Evolutionary conservation across 1,284 basidiomycete genomes (phyloP), one percentile per base, ranked within the genome.

Genomic region (Tilletia indica): DNA sequence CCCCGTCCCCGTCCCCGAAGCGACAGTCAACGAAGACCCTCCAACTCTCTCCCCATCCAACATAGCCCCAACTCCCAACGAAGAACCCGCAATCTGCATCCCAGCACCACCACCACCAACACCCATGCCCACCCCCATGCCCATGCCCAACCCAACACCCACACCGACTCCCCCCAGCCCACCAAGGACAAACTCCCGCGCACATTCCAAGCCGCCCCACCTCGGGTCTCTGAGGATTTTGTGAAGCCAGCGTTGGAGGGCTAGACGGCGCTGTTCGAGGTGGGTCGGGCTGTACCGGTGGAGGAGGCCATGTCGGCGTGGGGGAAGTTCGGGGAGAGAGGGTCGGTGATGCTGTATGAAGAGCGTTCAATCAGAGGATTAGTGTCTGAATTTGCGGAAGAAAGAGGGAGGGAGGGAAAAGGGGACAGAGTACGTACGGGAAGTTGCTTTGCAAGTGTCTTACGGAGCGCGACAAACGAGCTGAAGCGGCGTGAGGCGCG

Each of bases 231-330:
- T 70, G 67, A 76, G 70, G 11, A 81, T 76, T 0, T 69, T 47
- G 45, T 74, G 72, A 25, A 83, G 73, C 81, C 81, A 83, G 16
- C 68, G 68, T 72, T 83, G 81, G 63, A 83, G 64, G 3, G 73
- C 77, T 21, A 73, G 74, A 21, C 81, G 71, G 1, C 81, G 71
- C 68, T 75, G 73, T 68, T 83, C 81, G 31, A 83, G 67, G 63
- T 81, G 76, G 14, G 48, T 69, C 3, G 80, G 74, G 56, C 74
- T 73, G 68, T 82, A 83, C 70, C 80, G 78, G 68, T 77, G 81
- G 71, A 80, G 70, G 56, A 81, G 51, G 1, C 79, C 78, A 19
- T 71, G 69, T 1, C 73, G 72, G 19, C 71, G 68, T 14, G 79
- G 76, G 11, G 81, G 81, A 21, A 82, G 69, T 21, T 48, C 69